Evolutionary conservation across 495 filamentous ascomycete genomes (phyloP), one percentile per base, ranked within the genome.

Genomic region (Pyrenula massariospora): DNA sequence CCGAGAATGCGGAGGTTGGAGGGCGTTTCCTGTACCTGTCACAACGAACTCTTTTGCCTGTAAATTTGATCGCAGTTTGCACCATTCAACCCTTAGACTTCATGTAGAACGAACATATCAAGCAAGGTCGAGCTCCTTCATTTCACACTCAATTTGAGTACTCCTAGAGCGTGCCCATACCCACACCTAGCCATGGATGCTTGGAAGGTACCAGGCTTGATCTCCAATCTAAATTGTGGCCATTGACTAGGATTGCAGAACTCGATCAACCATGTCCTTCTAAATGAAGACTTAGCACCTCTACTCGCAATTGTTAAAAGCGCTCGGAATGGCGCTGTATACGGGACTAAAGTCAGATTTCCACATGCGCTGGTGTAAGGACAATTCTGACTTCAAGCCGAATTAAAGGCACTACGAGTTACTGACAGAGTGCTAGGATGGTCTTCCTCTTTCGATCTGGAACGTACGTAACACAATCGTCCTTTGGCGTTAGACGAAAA

Each of bases 291-390:
- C 58, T 85, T 95, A 69, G 86, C 89, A 56, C 88, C 89, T 62
- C 63, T 89, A 54, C 81, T 99, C 24, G 77, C 87, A 23, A 75
- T 99, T 60, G 57, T 92, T 64, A 99, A 99, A 75, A 88, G 80
- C 59, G 83, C 91, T 52, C 91, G 93, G 69, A 99, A 97, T 85
- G 93, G 93, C 68, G 83, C 90, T 59, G 89, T 96, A 57, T 99
- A 97, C 73, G 93, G 93, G 24, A 84, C 91, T 62, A 99, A 97
- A 81, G 89, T 99, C 68, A 91, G 93, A 60, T 96, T 97, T 76
- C 93, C 93, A 63, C 93, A 98, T 74, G 93, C 93, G 54, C 80
- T 98, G 58, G 93, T 98, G 85, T 91, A 82, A 58, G 76, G 59
- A 25, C 5, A 21, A 52, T 19, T 48, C 42, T 22, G 52, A 50